These are phyloP conservation scores for Arachis monticola DNA, from an alignment of 331 rosid genomes.

Conservation along the genomic window DNA sequence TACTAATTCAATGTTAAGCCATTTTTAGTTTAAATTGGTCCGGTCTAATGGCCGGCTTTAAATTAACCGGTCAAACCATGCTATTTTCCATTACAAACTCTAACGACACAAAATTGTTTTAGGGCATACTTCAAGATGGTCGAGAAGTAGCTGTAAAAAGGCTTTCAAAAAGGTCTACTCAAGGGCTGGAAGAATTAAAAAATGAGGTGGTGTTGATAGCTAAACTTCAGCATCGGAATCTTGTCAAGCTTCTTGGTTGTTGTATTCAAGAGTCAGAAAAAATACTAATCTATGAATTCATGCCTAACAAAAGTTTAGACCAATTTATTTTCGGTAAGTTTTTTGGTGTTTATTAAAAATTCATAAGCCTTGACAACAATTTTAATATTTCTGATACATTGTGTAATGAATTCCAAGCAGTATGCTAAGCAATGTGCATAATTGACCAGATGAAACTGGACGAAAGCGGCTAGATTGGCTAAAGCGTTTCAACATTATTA, in stretches of 20 bases:
- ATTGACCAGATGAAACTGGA: slow-evolving; percentile 36
- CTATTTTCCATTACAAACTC: not conserved
- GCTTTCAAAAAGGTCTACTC: slow-evolving; percentile 27
- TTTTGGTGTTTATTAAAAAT: not conserved
- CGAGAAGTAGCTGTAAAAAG: slow-evolving; percentile 42
- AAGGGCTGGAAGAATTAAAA: slow-evolving; percentile 40
- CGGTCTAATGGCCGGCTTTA: no score
- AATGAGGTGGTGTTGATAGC: slow-evolving; percentile 40
- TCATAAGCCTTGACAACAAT: no score
- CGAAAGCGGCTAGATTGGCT: slow-evolving; percentile 31
- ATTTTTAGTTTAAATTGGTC: no score
- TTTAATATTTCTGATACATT: no score
- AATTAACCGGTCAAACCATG: no score
- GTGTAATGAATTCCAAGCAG: not conserved
- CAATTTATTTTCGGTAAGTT: slow-evolving; percentile 37
- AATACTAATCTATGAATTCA: slow-evolving; percentile 41
- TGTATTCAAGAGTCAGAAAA: slow-evolving; percentile 39
- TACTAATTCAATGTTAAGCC: no score
- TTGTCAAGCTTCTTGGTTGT: slow-evolving; percentile 49
- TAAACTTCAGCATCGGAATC: slow-evolving; percentile 58
- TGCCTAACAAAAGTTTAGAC: slow-evolving; percentile 45
- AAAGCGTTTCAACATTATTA: slow-evolving; percentile 29
- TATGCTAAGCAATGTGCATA: not conserved
- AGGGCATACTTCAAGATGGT: slow-evolving; percentile 40
- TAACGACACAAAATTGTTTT: not conserved